Evolutionary conservation across 306 rosid genomes (phyloP).

Genomic region (Purshia tridentata): DNA sequence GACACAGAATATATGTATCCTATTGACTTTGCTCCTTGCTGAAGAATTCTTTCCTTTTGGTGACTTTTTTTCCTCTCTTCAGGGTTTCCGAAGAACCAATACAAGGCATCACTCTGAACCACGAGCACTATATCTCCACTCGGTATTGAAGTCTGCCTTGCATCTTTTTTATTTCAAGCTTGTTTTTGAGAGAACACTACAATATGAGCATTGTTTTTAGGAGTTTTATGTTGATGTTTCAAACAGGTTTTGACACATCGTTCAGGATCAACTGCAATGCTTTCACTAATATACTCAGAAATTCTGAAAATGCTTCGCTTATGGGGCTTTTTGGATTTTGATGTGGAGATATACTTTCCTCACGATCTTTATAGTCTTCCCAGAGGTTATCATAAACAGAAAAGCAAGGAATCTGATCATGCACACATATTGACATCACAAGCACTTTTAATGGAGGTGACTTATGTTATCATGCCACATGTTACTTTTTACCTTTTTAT

Average conservation of each 20-base stretch:
- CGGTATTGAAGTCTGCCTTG: conserved; percentile 43
- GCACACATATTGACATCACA: conserved; percentile 79
- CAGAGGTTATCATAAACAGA: conserved; percentile 74
- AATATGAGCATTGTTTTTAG: conserved; percentile 10
- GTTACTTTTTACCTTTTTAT: not conserved
- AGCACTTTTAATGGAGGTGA: conserved; percentile 74
- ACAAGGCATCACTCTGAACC: conserved; percentile 49
- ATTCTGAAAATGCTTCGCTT: conserved; percentile 87
- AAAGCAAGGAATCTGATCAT: conserved; percentile 89
- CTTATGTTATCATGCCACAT: conserved; percentile 12
- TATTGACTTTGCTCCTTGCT: not conserved
- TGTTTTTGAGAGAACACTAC: conserved; percentile 21
- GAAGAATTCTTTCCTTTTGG: conserved; percentile 19
- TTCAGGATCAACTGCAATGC: conserved; percentile 74
- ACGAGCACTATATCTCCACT: conserved; percentile 74
- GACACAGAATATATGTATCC: not conserved
- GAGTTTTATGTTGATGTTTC: conserved; percentile 27
- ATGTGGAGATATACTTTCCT: conserved; percentile 86
- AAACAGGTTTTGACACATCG: conserved; percentile 93
- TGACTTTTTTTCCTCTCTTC: conserved; percentile 28
- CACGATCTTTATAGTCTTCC: conserved; percentile 67
- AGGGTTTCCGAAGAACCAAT: conserved; percentile 73
- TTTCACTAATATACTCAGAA: conserved; percentile 79
- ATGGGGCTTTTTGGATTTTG: conserved; percentile 91
- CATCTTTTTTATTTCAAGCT: conserved; percentile 15